Conservation (phyloP, 2,329 filamentous ascomycete genomes). For the Exserohilum rostratum region DNA sequence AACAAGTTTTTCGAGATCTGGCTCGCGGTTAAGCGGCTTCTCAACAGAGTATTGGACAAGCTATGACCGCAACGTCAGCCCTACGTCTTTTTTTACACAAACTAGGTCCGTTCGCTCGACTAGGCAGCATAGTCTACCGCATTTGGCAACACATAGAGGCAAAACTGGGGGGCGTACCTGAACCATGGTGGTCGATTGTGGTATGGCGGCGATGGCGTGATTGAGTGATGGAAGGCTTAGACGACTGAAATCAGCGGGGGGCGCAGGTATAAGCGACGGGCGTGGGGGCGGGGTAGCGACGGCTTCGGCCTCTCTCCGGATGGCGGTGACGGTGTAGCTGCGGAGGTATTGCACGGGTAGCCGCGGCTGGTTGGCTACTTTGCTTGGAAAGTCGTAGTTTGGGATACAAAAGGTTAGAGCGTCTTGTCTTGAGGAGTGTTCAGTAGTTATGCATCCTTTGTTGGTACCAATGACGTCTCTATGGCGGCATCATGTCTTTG, state of each 20-base stretch:
- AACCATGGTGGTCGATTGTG: slow-evolving; percentile 30
- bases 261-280: slow-evolving; percentile 20
- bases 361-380: slow-evolving; percentile 1
- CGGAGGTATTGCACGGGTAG: background rate
- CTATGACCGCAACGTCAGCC: slow-evolving; percentile 34
- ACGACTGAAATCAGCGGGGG: slow-evolving; percentile 17
- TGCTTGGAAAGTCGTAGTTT: background rate
- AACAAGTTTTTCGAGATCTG: slow-evolving; percentile 52
- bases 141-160: slow-evolving; percentile 19
- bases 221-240: slow-evolving; percentile 28
- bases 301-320: slow-evolving; percentile 1
- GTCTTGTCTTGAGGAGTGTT: no score
- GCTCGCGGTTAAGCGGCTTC: slow-evolving; percentile 58
- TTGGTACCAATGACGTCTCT: no score
- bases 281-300: slow-evolving; percentile 13
- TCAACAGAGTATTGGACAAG: slow-evolving; percentile 50
- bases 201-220: slow-evolving; percentile 39
- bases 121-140: slow-evolving; percentile 22
- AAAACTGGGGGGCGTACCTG: slow-evolving; percentile 29
- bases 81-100: background rate
- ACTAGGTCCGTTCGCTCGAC: background rate
- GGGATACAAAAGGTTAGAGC: background rate
- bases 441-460: no score
- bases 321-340: background rate
- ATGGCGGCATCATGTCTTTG: no score